Evolutionary conservation across 257 asterid species (phyloP), one percentile per base, ranked within the genome.

Genomic region (Solanum medicagineum): DNA sequence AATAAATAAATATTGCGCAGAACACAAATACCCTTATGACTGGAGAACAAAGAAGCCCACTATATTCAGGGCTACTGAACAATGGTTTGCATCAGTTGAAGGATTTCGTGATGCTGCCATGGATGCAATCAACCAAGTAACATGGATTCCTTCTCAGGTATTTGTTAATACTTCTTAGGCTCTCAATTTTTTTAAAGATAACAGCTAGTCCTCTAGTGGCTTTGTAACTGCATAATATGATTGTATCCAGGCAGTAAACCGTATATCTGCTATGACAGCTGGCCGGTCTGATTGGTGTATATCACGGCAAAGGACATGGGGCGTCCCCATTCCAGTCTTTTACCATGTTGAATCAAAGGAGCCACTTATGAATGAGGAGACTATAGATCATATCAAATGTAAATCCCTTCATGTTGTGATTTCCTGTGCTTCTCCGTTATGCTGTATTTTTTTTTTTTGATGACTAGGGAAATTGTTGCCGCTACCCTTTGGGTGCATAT

Each of bases 251-350:
- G 98, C 97, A 75, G 94, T 92, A 90, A 96, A 95, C 87, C 91
- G 99, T 83, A 96, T 96, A 83, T 90, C 95, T 59, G 84, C 99
- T 70, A 96, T 96, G 99, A 96, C 98, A 68, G 94, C 98, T 84
- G 89, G 95, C 59, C 99, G 99, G 86, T 92, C 97, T 19, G 99
- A 95, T 89, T 96, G 99, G 99, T 96, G 99, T 84, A 96, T 96
- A 87, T 96, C 99, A 84, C 93, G 99, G 86, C 99, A 96, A 93
- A 95, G 99, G 90, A 94, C 97, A 56, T 96, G 99, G 99, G 99
- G 99, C 79, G 99, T 96, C 75, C 99, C 99, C 24, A 95, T 96
- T 90, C 99, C 99, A 7, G 98, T 95, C 45, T 96, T 96, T 89
- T 96, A 96, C 91, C 98, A 96, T 15, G 87, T 91, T 84, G 95